These are phyloP conservation scores for Corynascus novoguineensis DNA, from an alignment of 495 filamentous ascomycete genomes.

Conservation along the genomic window DNA sequence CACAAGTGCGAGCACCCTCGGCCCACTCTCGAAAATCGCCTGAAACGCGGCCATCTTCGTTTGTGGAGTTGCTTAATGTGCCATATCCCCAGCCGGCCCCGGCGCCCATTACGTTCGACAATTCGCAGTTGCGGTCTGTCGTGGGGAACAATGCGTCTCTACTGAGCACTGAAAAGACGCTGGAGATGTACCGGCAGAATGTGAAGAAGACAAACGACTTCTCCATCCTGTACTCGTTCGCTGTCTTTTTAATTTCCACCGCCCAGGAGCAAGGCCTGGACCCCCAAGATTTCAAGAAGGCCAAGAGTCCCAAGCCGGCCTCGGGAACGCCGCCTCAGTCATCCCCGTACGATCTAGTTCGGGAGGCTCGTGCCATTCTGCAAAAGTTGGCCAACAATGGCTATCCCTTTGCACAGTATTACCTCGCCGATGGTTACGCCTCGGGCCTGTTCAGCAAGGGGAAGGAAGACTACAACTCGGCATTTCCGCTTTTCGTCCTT, in stretches of 20 bases:
- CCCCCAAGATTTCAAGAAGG: constrained; percentile 36
- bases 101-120: constrained; percentile 66
- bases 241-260: constrained; percentile 82
- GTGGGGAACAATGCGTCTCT: constrained; percentile 86
- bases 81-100: constrained; percentile 84
- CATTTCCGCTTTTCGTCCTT: constrained; percentile 85
- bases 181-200: constrained; percentile 96
- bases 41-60: constrained; percentile 71
- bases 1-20: constrained; percentile 51
- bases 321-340: constrained; percentile 41
- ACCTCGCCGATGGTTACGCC: constrained; percentile 87
- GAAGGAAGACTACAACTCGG: constrained; percentile 80
- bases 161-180: constrained; percentile 80
- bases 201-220: constrained; percentile 94
- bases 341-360: constrained; percentile 61
- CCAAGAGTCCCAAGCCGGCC: constrained; percentile 38
- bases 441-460: constrained; percentile 93
- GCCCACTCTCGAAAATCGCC: constrained; percentile 62
- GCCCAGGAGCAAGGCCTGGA: constrained; percentile 61
- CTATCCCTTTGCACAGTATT: constrained; percentile 97
- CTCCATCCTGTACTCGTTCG: constrained; percentile 87
- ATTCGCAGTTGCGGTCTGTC: constrained; percentile 65
- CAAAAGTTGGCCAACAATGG: constrained; percentile 78
- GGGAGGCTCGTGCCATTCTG: constrained; percentile 85
- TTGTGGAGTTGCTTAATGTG: constrained; percentile 79